phyloP scores from a whole-genome alignment of 192 early-diverging fungal species.

The Umbelopsis vinacea region DNA sequence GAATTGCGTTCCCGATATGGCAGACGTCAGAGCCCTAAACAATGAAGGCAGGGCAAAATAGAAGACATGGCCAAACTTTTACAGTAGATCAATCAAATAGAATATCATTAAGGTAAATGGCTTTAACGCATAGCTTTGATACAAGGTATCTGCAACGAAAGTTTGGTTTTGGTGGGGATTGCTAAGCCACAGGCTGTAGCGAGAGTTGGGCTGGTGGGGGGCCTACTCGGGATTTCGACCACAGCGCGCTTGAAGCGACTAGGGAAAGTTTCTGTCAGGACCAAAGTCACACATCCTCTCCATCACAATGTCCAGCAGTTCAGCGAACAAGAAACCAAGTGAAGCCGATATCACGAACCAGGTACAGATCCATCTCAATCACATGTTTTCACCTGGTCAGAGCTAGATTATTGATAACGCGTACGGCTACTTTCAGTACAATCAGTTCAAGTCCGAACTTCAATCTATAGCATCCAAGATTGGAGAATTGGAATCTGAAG shows the following conservation, averaged over 20 bases:
- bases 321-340: slow-evolving; percentile 7
- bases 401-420: not conserved
- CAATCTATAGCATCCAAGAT: slow-evolving; percentile 86
- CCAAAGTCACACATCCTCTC: not conserved
- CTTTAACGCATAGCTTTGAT: too few relatives aligned
- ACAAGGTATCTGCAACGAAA: too few relatives aligned
- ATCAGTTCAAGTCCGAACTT: slow-evolving; percentile 81
- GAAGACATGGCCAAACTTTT: too few relatives aligned
- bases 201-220: too few relatives aligned
- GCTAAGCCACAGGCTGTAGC: too few relatives aligned
- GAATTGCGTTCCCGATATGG: not conserved
- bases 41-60: too few relatives aligned
- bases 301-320: not conserved
- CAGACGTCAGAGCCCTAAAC: not conserved
- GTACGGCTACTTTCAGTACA: slow-evolving; percentile 38
- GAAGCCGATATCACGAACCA: slow-evolving; percentile 12
- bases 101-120: too few relatives aligned
- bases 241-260: too few relatives aligned
- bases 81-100: too few relatives aligned
- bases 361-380: not conserved
- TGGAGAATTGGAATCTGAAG: slow-evolving; percentile 91
- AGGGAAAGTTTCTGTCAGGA: slow-evolving; percentile 1
- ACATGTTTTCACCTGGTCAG: too few relatives aligned
- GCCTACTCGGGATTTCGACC: too few relatives aligned
- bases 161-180: too few relatives aligned